Evolutionary conservation across 2,329 filamentous ascomycete species (phyloP), one percentile per base, ranked within the genome.

Genomic region (Fusarium penzigii): DNA sequence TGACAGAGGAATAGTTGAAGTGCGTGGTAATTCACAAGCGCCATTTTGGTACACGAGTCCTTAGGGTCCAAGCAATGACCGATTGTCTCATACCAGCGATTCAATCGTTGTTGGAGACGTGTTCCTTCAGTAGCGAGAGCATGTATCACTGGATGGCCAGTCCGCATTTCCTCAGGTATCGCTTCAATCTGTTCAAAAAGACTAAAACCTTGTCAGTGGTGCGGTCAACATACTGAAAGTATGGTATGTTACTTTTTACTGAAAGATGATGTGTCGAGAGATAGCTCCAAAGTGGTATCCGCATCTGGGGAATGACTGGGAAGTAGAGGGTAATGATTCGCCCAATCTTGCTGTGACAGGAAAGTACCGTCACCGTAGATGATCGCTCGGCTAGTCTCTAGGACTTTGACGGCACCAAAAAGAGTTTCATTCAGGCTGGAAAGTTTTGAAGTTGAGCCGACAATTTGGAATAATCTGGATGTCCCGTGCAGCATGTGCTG

Each of bases 401-500:
- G 43, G 2, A 57, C 16, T 3, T 49, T 42, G 11, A 65, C 67
- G 4, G 55, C 58, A 1, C 54, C 53, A 32, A 68, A 51, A 1
- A 69, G 48, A 12, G 36, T 57, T 16, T 38, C 36, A 6, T 39
- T 42, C 4, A 64, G 51, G 4, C 38, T 34, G 4, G 16, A 56
- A 2, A 1, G n/a, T 1, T 13, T 17, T 2, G 3, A 34, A 8
- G 2, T 9, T 1, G 40, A 25, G 0, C 48, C 51, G 1, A 43
- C 39, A 0, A 55, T 29, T 16, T 66, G 54, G 13, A 69, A 39
- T 14, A 69, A 48, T 10, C 39, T 60, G 0, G 57, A 58, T 6
- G 60, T 65, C 10, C 66, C 67, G 36, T 61, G 62, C 0, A 65
- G 16, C 65, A 69, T 66, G 9, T 69, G 67, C 8, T 51, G 64